These are phyloP conservation scores for Aspergillus cejpii DNA, from an alignment of 2,329 filamentous ascomycete genomes.

Conservation along the genomic window DNA sequence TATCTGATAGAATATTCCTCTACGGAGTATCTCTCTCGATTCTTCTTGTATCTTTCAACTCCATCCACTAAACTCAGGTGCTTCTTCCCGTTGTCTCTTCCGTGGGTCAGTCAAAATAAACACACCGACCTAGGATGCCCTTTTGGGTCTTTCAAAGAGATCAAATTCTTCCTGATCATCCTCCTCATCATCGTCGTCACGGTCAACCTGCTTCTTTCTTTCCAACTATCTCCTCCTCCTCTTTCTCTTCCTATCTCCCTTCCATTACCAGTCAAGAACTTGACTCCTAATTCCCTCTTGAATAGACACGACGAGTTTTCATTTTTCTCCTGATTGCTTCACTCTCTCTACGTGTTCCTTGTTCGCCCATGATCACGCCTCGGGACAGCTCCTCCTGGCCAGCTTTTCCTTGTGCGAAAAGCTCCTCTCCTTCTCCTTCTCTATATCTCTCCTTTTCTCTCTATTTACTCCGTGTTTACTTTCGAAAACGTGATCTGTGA, in stretches of 20 bases:
- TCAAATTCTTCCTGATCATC: too few relatives aligned
- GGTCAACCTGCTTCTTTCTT: neutral
- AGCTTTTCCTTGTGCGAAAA: constrained; percentile 8
- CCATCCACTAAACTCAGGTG: too few relatives aligned
- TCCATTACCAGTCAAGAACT: neutral
- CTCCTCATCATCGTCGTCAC: too few relatives aligned
- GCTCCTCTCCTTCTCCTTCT: constrained; percentile 7
- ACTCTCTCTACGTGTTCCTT: neutral
- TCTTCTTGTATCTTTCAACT: too few relatives aligned
- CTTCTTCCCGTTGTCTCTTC: constrained; percentile 5
- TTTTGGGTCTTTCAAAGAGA: too few relatives aligned
- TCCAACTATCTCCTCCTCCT: neutral
- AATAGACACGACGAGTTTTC: neutral
- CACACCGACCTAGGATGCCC: constrained; percentile 19
- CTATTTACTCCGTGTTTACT: constrained; percentile 2
- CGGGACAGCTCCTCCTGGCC: neutral
- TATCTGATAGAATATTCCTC: too few relatives aligned
- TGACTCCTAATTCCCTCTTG: neutral
- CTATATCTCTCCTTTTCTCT: constrained; percentile 8
- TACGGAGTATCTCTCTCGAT: too few relatives aligned
- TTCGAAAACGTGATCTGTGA: neutral
- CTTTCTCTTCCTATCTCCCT: neutral
- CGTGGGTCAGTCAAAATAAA: constrained; percentile 37
- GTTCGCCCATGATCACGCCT: neutral
- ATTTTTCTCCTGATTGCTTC: neutral